phyloP scores from a whole-genome alignment of 257 asterid genomes.

The Osmanthus fragrans region DNA sequence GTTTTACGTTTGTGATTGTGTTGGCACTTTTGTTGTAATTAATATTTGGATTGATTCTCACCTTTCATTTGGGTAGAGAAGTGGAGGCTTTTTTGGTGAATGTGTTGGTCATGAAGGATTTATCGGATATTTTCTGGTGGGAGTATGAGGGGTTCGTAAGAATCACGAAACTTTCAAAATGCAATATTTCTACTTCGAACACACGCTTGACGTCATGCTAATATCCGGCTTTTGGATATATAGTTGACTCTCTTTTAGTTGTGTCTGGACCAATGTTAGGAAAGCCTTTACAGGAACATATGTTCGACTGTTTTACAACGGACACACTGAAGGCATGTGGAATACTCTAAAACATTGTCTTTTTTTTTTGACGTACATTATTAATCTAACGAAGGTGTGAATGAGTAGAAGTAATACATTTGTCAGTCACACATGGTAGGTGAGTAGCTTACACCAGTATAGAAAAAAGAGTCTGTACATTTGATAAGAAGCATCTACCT shows the following conservation, averaged over 20 bases:
- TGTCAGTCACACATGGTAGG: background rate
- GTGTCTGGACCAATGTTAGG: too few relatives aligned
- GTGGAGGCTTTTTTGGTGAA: background rate
- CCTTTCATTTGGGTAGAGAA: background rate
- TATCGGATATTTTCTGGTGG: background rate
- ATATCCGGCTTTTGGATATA: background rate
- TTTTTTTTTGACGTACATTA: background rate
- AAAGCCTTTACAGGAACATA: too few relatives aligned
- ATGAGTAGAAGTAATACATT: background rate
- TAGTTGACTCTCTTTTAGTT: background rate
- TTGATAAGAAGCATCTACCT: background rate
- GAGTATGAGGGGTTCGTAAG: background rate
- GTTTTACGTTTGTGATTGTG: background rate
- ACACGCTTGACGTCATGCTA: background rate
- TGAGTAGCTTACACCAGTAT: background rate
- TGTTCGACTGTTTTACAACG: too few relatives aligned
- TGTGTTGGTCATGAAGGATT: background rate
- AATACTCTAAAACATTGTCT: too few relatives aligned
- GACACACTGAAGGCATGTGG: too few relatives aligned
- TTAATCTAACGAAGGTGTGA: background rate
- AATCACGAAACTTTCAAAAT: background rate
- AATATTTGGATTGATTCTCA: background rate
- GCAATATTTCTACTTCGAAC: background rate
- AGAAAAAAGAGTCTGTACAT: background rate
- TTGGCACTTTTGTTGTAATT: background rate